Evolutionary conservation across 2,329 filamentous ascomycete genomes (phyloP).

Genomic region (Alternaria angustiovoidea): DNA sequence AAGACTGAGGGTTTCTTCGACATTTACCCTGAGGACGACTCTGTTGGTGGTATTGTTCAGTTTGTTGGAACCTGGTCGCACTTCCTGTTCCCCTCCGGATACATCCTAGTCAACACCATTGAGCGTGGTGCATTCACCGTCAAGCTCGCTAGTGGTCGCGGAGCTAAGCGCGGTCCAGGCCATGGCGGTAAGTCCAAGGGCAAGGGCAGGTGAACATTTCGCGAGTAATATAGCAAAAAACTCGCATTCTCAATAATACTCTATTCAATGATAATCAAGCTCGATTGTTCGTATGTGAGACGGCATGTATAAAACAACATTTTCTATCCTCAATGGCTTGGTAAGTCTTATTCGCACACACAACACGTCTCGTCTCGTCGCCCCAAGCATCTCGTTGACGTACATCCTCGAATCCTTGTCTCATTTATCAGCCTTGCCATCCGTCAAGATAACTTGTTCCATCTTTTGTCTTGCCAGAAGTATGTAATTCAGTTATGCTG

Average conservation of each 20-base stretch:
- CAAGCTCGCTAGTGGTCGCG: constrained; percentile 39
- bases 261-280: no score
- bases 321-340: accelerated
- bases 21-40: constrained; percentile 54
- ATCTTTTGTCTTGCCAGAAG: neutral
- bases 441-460: neutral
- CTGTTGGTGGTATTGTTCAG: constrained; percentile 44
- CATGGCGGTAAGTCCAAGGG: constrained; percentile 30
- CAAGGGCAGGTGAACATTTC: constrained; percentile 1
- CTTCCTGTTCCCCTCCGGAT: constrained; percentile 46
- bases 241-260: neutral
- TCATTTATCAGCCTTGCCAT: neutral
- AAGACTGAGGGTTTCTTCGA: constrained; percentile 54
- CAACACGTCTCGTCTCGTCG: neutral
- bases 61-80: constrained; percentile 57
- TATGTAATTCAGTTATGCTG: neutral
- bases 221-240: neutral
- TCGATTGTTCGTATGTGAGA: no score
- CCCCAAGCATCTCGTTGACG: neutral
- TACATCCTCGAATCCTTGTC: neutral
- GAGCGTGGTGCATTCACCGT: constrained; percentile 50
- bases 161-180: constrained; percentile 29
- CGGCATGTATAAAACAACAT: neutral
- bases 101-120: constrained; percentile 50
- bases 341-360: neutral